Conservation (phyloP, 306 rosid genomes). For the Acacia acuminata region DNA sequence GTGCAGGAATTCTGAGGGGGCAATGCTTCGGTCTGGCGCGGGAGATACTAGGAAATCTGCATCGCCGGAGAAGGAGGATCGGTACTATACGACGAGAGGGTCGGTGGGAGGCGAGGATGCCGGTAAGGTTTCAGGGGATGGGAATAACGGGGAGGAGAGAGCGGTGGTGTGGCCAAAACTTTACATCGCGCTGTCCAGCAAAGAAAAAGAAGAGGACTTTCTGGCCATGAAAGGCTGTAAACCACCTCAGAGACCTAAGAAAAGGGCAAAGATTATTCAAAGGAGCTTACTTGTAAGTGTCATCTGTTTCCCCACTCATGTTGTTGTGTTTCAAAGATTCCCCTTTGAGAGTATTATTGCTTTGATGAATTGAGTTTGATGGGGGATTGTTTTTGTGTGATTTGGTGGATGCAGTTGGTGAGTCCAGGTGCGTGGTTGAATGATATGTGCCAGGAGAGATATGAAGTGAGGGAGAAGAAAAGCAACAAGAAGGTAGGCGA, state of each 20-base stretch:
- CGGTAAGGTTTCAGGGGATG: slow-evolving; percentile 48
- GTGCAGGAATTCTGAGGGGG: slow-evolving; percentile 59
- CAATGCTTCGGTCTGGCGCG: slow-evolving; percentile 45
- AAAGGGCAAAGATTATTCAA: slow-evolving; percentile 80
- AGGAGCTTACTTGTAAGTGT: slow-evolving; percentile 67
- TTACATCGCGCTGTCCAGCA: slow-evolving; percentile 61
- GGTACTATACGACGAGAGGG: slow-evolving; percentile 72
- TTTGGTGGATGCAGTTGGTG: slow-evolving; percentile 54
- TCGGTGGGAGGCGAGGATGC: slow-evolving; percentile 57
- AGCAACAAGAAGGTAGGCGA: slow-evolving; percentile 65
- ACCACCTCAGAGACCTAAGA: slow-evolving; percentile 81
- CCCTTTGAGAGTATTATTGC: too few relatives aligned
- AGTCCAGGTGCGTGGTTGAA: slow-evolving; percentile 90
- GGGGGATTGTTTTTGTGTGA: neutral
- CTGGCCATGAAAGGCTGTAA: slow-evolving; percentile 81
- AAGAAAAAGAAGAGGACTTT: slow-evolving; percentile 87
- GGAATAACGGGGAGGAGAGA: slow-evolving; percentile 53
- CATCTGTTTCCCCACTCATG: neutral
- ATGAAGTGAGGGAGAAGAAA: slow-evolving; percentile 88
- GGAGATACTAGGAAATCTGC: slow-evolving; percentile 52
- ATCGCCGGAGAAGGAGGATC: slow-evolving; percentile 78
- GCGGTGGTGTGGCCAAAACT: slow-evolving; percentile 72
- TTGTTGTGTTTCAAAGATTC: neutral
- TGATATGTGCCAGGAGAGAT: slow-evolving; percentile 92
- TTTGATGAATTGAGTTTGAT: slow-evolving; percentile 10